Conservation (phyloP, 108 stramenopile genomes). For the Fistulifera solaris region DNA sequence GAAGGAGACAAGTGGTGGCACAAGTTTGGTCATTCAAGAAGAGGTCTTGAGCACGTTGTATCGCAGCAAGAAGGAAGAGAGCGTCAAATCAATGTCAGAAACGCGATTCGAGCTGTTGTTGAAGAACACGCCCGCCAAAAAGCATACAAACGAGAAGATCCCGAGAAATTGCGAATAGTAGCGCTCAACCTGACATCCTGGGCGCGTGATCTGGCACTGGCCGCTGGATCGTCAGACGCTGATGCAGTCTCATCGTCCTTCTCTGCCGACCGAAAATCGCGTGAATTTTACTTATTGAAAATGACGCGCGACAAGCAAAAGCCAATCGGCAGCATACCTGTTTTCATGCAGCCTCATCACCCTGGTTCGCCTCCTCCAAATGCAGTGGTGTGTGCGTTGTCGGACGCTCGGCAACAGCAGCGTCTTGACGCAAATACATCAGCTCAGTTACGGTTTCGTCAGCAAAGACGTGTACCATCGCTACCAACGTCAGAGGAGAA, state of each 20-base stretch:
- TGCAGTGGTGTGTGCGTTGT: slow-evolving; percentile 1
- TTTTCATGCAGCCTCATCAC: slow-evolving; percentile 31
- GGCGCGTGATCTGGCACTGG: slow-evolving; percentile 70
- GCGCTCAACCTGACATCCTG: slow-evolving; percentile 68
- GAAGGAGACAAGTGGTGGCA: slow-evolving; percentile 77
- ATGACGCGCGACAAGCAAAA: slow-evolving; percentile 24
- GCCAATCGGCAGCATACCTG: slow-evolving; percentile 18
- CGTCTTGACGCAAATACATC: slow-evolving; percentile 38
- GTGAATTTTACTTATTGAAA: slow-evolving; percentile 76
- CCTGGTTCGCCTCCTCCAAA: not conserved
- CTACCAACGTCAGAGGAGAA: not conserved
- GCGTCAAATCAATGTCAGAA: slow-evolving; percentile 55
- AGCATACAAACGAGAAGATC: slow-evolving; percentile 35
- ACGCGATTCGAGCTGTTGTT: slow-evolving; percentile 51
- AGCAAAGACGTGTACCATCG: slow-evolving; percentile 3
- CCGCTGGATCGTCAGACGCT: slow-evolving; percentile 70
- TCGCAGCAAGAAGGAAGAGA: slow-evolving; percentile 71
- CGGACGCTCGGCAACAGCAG: not conserved
- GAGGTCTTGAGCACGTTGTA: slow-evolving; percentile 79
- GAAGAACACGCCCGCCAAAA: slow-evolving; percentile 63
- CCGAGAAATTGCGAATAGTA: slow-evolving; percentile 60
- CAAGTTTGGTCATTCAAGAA: slow-evolving; percentile 71
- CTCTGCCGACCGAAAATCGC: slow-evolving; percentile 52
- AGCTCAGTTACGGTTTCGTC: slow-evolving; percentile 32
- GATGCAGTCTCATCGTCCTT: slow-evolving; percentile 70